Percentiles rank a stretch among this genome's conserved stretches.
These are phyloP conservation scores for Stephanocyclus meneghinianus DNA, from an alignment of 352 stramenopile genomes.

Conservation along the genomic window DNA sequence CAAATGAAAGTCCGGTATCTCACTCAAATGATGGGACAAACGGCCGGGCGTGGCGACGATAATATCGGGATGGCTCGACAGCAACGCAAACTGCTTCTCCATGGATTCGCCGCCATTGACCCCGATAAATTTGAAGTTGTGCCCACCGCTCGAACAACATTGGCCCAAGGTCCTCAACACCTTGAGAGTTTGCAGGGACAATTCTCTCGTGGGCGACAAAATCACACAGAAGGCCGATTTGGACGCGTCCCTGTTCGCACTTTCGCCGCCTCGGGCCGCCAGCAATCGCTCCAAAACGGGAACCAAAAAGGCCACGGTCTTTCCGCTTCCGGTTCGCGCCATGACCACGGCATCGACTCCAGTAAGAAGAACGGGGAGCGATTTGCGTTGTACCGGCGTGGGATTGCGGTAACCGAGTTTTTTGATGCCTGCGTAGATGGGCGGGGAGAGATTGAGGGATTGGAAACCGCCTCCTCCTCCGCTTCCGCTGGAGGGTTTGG, in stretches of 20 bases:
- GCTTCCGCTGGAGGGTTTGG: conserved; percentile 41
- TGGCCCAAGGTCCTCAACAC: conserved; percentile 74
- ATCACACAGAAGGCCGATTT: conserved; percentile 75
- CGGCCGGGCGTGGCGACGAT: conserved; percentile 97
- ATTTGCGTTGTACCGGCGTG: conserved; percentile 98
- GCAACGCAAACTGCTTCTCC: conserved; percentile 95
- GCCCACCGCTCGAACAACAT: conserved; percentile 17
- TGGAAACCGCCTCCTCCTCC: conserved; percentile 63
- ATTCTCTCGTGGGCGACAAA: conserved; percentile 83
- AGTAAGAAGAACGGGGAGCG: conserved; percentile 93
- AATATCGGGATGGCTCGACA: conserved; percentile 89
- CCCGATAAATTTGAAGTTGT: conserved; percentile 66
- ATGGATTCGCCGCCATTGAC: conserved; percentile 97
- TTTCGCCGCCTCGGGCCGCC: conserved; percentile 48
- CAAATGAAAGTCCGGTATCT: conserved; percentile 80
- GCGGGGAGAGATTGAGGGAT: conserved; percentile 70
- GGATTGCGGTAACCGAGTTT: conserved; percentile 86
- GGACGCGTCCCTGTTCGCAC: not conserved
- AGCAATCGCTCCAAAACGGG: conserved; percentile 96
- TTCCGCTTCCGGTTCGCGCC: conserved; percentile 94
- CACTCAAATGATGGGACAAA: conserved; percentile 90
- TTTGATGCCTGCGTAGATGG: conserved; percentile 75
- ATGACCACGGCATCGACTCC: conserved; percentile 97
- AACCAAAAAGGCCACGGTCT: conserved; percentile 97
- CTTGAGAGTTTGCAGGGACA: conserved; percentile 77